Percentiles rank a stretch among this genome's conserved stretches.
Evolutionary conservation across 768 basidiomycete species (phyloP).

Genomic region (Paxillus involutus): DNA sequence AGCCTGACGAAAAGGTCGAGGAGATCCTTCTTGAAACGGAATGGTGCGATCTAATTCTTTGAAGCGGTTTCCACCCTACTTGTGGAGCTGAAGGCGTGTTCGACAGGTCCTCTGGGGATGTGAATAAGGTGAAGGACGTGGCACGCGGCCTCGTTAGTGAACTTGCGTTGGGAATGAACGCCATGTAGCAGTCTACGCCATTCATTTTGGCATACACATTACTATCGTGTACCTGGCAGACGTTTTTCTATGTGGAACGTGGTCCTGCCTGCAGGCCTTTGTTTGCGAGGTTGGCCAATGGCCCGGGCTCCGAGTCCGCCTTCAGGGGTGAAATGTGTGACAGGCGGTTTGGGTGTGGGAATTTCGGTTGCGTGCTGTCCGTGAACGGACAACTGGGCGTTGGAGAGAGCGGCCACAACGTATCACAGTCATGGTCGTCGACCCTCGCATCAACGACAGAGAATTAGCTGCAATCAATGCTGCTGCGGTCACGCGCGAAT

Average conservation of each 20-base stretch:
- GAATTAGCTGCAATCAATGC: constrained; percentile 83
- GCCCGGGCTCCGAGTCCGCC: not conserved
- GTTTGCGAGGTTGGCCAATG: not conserved
- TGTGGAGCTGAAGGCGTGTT: constrained; percentile 29
- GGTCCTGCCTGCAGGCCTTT: not conserved
- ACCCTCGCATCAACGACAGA: constrained; percentile 66
- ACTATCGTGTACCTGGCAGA: not conserved
- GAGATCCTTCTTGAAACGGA: constrained; percentile 77
- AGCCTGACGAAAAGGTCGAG: constrained; percentile 61
- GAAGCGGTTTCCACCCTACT: constrained; percentile 6
- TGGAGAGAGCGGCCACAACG: constrained; percentile 4
- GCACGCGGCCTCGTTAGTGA: constrained; percentile 41
- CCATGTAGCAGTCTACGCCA: constrained; percentile 15
- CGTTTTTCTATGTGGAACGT: not conserved
- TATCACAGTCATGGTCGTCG: constrained; percentile 34
- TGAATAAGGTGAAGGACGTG: constrained; percentile 36
- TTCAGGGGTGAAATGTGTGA: not conserved
- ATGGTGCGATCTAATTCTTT: constrained; percentile 51
- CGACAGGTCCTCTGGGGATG: constrained; percentile 50
- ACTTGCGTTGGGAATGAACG: constrained; percentile 33
- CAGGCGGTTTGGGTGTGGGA: constrained; percentile 23
- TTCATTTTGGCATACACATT: not conserved
- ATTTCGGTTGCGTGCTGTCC: constrained; percentile 7
- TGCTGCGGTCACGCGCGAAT: constrained; percentile 86
- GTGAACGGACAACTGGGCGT: constrained; percentile 9